These are phyloP conservation scores for Saccharomycopsis sp. DNA, from an alignment of 805 yeast species.

Conservation along the genomic window DNA sequence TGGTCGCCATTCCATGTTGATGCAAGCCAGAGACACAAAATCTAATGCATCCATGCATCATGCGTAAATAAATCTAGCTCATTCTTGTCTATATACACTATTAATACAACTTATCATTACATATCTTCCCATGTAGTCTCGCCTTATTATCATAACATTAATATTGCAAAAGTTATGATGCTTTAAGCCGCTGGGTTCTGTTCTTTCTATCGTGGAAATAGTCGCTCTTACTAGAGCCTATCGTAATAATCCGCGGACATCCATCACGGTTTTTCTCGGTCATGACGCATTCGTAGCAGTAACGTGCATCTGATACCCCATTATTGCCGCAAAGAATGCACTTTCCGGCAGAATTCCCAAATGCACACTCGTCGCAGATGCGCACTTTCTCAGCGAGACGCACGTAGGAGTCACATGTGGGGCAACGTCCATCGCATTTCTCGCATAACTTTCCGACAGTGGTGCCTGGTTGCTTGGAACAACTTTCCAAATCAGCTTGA, in stretches of 20 bases:
- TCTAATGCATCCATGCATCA: conserved; percentile 25
- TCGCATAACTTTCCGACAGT: conserved; percentile 65
- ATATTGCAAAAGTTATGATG: too few species aligned
- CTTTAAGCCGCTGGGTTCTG: conserved; percentile 6
- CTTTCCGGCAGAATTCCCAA: conserved; percentile 53
- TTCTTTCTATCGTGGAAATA: conserved; percentile 53
- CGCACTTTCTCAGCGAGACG: conserved; percentile 60
- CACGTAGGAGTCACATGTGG: conserved; percentile 81
- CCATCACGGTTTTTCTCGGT: conserved; percentile 84
- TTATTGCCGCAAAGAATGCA: conserved; percentile 73
- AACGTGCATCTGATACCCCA: conserved; percentile 67
- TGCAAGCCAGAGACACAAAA: conserved; percentile 41
- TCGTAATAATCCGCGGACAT: conserved; percentile 76
- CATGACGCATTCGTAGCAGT: conserved; percentile 79
- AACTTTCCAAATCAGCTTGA: conserved; percentile 76
- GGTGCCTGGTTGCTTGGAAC: conserved; percentile 81
- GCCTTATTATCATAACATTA: too few species aligned
- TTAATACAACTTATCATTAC: background rate
- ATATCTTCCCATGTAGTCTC: background rate
- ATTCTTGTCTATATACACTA: conserved; percentile 1
- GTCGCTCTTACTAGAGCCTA: conserved; percentile 73
- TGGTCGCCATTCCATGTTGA: conserved; percentile 94
- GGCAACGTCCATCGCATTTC: conserved; percentile 88
- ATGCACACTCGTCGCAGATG: conserved; percentile 81
- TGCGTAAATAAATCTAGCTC: background rate